These are phyloP conservation scores for Cryphonectria radicalis DNA, from an alignment of 2,329 filamentous ascomycete species.

Conservation along the genomic window DNA sequence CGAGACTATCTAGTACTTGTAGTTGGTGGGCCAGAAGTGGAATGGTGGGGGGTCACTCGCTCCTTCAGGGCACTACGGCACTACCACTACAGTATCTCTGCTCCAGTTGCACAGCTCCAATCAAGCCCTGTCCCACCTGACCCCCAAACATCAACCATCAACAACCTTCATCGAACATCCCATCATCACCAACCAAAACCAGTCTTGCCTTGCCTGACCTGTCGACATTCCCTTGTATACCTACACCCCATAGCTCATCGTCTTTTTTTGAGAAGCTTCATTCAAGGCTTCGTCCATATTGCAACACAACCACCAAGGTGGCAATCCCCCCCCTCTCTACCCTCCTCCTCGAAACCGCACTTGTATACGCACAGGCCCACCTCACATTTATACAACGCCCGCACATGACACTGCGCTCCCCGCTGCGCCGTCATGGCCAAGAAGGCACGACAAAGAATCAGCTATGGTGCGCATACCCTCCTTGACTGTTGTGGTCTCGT, in stretches of 20 bases:
- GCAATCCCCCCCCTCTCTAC: neutral
- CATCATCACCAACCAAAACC: neutral
- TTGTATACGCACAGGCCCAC: neutral
- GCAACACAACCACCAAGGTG: neutral
- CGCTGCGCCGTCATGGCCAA: constrained; percentile 56
- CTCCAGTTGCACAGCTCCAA: constrained; percentile 5
- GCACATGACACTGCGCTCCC: constrained; percentile 30
- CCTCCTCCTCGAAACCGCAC: neutral
- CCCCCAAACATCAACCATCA: constrained; percentile 1
- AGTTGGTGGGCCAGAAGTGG: neutral
- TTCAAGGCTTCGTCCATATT: neutral
- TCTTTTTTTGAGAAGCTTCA: neutral
- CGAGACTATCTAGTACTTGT: neutral
- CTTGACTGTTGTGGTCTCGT: constrained; percentile 14
- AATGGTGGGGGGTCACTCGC: neutral
- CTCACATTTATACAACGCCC: constrained; percentile 13
- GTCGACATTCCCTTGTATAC: neutral
- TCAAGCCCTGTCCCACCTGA: neutral
- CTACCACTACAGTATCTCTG: too few species aligned
- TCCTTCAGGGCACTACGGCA: neutral
- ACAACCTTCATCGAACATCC: too few species aligned
- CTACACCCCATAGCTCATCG: neutral
- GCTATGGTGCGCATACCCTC: constrained; percentile 58
- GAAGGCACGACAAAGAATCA: constrained; percentile 69
- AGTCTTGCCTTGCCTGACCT: neutral